Percentiles rank a stretch among this genome's conserved stretches.
Conservation (phyloP, 495 filamentous ascomycete genomes). For the Talaromyces ruber region DNA sequence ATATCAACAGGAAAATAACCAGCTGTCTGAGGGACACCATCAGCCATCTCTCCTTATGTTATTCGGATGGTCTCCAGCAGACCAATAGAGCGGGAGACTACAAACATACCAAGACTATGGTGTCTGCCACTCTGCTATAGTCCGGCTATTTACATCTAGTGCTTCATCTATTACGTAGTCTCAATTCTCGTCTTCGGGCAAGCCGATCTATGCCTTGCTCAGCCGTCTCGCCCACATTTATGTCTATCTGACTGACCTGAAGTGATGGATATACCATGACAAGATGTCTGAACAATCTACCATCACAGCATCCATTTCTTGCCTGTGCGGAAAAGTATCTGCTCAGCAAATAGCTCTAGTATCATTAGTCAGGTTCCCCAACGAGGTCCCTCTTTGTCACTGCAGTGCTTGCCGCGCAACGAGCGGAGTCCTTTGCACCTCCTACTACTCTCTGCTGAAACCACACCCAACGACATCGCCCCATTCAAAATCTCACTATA, state of each 20-base stretch:
- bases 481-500: slow-evolving; percentile 6
- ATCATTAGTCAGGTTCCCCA: slow-evolving; percentile 14
- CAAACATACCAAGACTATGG: background rate
- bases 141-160: background rate
- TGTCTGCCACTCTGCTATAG: background rate
- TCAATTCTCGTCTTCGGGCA: background rate
- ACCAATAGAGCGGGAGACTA: background rate
- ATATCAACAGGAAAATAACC: background rate
- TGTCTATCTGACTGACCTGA: background rate
- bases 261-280: background rate
- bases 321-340: slow-evolving; percentile 44
- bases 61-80: background rate
- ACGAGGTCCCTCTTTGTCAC: slow-evolving; percentile 48
- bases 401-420: slow-evolving; percentile 53
- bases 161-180: background rate
- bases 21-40: background rate
- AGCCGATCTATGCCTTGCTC: background rate
- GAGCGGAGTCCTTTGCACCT: slow-evolving; percentile 49
- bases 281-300: background rate
- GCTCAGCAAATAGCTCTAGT: slow-evolving; percentile 31
- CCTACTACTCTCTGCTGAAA: slow-evolving; percentile 35
- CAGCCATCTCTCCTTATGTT: background rate
- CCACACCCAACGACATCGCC: background rate
- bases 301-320: slow-evolving; percentile 32
- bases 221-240: background rate